phyloP scores from a whole-genome alignment of 495 filamentous ascomycete genomes.

The Hamigera avellanea region DNA sequence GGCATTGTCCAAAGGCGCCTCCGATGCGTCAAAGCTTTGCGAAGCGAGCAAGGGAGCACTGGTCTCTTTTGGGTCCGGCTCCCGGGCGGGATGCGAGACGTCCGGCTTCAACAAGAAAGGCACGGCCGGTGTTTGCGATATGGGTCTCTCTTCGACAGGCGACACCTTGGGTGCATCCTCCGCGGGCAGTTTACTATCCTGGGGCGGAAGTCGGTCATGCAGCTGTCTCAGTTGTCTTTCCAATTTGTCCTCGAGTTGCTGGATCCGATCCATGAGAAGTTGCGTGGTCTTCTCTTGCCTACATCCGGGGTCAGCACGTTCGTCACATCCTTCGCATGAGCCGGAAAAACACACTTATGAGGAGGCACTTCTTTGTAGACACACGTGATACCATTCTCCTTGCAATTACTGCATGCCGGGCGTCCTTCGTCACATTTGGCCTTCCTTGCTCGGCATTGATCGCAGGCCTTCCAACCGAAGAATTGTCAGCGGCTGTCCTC shows the following conservation, averaged over 20 bases:
- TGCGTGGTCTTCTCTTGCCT: conserved; percentile 35
- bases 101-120: conserved; percentile 11
- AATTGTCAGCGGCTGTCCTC: conserved; percentile 1
- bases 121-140: conserved; percentile 3
- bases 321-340: not conserved
- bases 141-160: conserved; percentile 1
- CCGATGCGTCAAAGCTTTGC: conserved; percentile 1
- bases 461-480: conserved; percentile 37
- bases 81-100: conserved; percentile 1
- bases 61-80: conserved; percentile 8
- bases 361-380: conserved; percentile 50
- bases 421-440: conserved; percentile 55
- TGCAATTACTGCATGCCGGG: conserved; percentile 47
- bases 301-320: not conserved
- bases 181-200: conserved; percentile 1
- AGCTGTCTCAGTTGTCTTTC: conserved; percentile 5
- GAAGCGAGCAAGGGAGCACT: not conserved
- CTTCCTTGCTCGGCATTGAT: conserved; percentile 49
- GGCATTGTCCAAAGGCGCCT: not conserved
- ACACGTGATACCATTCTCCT: conserved; percentile 41
- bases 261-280: conserved; percentile 19
- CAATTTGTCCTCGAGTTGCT: conserved; percentile 18
- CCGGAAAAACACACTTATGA: conserved; percentile 31
- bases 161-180: conserved; percentile 4
- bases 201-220: conserved; percentile 2